These are phyloP conservation scores for Diutina ranongensis DNA, from an alignment of 1,139 yeast species.

Conservation along the genomic window DNA sequence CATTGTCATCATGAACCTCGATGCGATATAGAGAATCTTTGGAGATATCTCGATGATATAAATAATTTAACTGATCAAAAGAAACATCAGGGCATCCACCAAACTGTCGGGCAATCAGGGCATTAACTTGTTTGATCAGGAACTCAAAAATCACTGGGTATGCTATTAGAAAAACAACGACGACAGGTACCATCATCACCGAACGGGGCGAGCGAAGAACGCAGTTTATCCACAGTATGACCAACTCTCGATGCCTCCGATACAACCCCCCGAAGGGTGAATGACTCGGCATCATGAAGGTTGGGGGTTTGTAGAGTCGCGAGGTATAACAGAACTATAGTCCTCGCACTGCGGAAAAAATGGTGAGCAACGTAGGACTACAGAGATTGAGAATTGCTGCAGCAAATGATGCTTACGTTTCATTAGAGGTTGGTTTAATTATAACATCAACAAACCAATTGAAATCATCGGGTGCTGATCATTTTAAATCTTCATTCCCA, in stretches of 20 bases:
- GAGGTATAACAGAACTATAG: not conserved
- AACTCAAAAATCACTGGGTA: constrained; percentile 16
- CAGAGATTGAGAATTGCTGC: not conserved
- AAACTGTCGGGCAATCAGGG: not conserved
- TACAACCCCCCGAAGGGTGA: not conserved
- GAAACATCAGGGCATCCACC: not conserved
- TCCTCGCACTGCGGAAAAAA: not conserved
- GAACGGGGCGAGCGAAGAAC: not conserved
- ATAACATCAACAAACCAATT: too few species aligned
- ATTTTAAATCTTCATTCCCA: too few species aligned
- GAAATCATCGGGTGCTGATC: too few species aligned
- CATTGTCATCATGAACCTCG: not conserved
- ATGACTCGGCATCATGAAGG: not conserved
- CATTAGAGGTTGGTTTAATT: too few species aligned
- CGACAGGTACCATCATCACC: constrained; percentile 14
- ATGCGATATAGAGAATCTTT: not conserved
- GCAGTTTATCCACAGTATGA: not conserved
- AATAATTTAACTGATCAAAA: not conserved
- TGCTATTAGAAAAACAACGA: constrained; percentile 14
- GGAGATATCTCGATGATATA: not conserved
- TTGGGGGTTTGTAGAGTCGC: not conserved
- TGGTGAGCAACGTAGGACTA: not conserved
- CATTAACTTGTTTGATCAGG: not conserved
- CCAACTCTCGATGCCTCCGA: constrained; percentile 3
- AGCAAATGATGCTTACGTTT: too few species aligned